These are phyloP conservation scores for Alternaria arbusti DNA, from an alignment of 2,329 filamentous ascomycete species.

Conservation along the genomic window DNA sequence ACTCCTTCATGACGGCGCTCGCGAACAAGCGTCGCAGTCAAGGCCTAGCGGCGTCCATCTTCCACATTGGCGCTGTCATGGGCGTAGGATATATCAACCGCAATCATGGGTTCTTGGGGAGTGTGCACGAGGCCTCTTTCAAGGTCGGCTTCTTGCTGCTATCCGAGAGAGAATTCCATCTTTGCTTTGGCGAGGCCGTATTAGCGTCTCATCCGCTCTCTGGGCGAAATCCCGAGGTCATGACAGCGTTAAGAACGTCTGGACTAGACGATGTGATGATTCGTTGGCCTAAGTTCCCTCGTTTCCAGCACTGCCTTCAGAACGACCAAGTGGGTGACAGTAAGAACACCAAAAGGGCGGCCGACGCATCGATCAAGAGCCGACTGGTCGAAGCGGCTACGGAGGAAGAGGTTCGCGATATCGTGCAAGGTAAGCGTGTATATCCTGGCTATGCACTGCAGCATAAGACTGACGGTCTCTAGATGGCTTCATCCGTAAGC, in stretches of 20 bases:
- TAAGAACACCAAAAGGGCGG: not conserved
- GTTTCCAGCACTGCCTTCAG: not conserved
- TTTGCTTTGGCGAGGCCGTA: conserved; percentile 13
- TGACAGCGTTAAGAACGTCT: not conserved
- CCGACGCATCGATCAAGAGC: not conserved
- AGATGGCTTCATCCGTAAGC: not conserved
- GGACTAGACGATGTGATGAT: not conserved
- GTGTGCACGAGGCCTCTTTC: not conserved
- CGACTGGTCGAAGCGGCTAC: not conserved
- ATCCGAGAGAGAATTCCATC: conserved; percentile 23
- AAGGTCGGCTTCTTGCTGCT: not conserved
- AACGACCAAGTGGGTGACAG: not conserved
- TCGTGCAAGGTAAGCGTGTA: not conserved
- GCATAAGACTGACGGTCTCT: not conserved
- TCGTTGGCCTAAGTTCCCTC: not conserved
- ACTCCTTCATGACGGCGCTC: conserved; percentile 49
- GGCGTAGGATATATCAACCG: conserved; percentile 17
- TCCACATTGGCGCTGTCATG: not conserved
- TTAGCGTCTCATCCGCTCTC: conserved; percentile 6
- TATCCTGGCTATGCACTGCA: not conserved
- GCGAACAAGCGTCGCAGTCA: conserved; percentile 45
- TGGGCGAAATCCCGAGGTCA: not conserved
- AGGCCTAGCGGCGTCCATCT: conserved; percentile 24
- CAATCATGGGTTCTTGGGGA: not conserved
- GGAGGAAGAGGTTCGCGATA: not conserved